These are phyloP conservation scores for Flaveria robusta DNA, from an alignment of 129 eudicot species.

Conservation along the genomic window DNA sequence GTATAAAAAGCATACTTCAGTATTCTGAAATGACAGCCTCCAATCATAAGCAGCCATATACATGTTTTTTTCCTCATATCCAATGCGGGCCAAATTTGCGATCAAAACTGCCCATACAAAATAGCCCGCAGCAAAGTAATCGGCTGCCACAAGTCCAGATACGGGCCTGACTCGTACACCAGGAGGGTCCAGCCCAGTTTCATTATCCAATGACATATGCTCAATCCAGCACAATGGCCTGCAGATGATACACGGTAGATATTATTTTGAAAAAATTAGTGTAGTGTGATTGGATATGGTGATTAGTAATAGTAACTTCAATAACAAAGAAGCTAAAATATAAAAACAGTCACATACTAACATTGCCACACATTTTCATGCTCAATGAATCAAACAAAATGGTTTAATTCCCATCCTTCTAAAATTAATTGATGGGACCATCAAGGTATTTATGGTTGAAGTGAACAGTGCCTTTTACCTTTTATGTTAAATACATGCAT, in stretches of 20 bases:
- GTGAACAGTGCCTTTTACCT: not conserved
- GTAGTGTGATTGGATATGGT: not conserved
- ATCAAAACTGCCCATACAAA: slow-evolving; percentile 39
- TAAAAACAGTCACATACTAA: not conserved
- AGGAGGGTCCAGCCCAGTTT: slow-evolving; percentile 79
- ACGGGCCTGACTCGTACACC: slow-evolving; percentile 77
- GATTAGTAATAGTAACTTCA: not conserved
- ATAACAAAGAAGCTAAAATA: not conserved
- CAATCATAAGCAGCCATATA: slow-evolving; percentile 78
- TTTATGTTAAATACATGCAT: not conserved
- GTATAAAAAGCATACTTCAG: slow-evolving; percentile 47
- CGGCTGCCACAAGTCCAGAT: slow-evolving; percentile 86
- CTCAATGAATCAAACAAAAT: not conserved
- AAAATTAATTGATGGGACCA: not conserved
- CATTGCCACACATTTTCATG: not conserved
- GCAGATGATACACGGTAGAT: slow-evolving; percentile 19
- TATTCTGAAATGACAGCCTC: slow-evolving; percentile 40
- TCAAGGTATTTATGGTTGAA: not conserved
- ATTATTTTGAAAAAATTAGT: not conserved
- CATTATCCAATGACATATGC: slow-evolving; percentile 81
- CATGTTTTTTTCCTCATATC: slow-evolving; percentile 83
- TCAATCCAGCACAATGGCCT: slow-evolving; percentile 83
- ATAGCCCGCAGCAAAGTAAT: slow-evolving; percentile 74
- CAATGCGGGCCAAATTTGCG: slow-evolving; percentile 78
- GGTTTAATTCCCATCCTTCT: not conserved